Conservation (phyloP, 176 grass and related monocot species). For the Puya raimondii region DNA sequence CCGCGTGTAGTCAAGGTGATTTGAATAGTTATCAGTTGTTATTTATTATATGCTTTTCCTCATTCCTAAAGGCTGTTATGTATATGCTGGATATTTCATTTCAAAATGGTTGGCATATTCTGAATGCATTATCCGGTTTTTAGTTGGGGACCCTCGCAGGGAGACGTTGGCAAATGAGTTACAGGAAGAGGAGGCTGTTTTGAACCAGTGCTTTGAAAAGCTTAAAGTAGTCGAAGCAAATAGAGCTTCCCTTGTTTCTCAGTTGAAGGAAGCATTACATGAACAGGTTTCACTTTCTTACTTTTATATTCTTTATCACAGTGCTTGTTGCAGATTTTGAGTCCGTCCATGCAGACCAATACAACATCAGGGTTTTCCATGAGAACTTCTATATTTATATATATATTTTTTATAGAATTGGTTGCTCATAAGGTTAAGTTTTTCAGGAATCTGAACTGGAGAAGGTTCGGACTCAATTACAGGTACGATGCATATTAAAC, state of each 20-base stretch:
- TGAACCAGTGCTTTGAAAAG: constrained; percentile 73
- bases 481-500: constrained; percentile 33
- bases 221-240: constrained; percentile 75
- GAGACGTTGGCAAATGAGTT: constrained; percentile 60
- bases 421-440: constrained; percentile 28
- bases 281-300: constrained; percentile 58
- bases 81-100: constrained; percentile 2
- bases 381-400: constrained; percentile 15
- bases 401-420: constrained; percentile 9
- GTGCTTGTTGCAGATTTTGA: constrained; percentile 7
- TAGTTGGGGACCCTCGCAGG: constrained; percentile 54
- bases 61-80: constrained; percentile 1
- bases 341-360: constrained; percentile 2
- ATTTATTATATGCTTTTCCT: background rate
- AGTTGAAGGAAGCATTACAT: constrained; percentile 74
- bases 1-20: constrained; percentile 57
- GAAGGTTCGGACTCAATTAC: constrained; percentile 70
- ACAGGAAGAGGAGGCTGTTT: constrained; percentile 49
- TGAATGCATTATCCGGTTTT: constrained; percentile 32
- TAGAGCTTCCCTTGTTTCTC: constrained; percentile 52
- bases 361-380: constrained; percentile 10
- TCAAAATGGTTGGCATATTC: constrained; percentile 6
- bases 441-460: constrained; percentile 84
- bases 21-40: constrained; percentile 12
- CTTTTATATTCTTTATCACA: background rate